Evolutionary conservation across 2,329 filamentous ascomycete genomes (phyloP).

Genomic region (Nannizziopsis arthrosporioides): DNA sequence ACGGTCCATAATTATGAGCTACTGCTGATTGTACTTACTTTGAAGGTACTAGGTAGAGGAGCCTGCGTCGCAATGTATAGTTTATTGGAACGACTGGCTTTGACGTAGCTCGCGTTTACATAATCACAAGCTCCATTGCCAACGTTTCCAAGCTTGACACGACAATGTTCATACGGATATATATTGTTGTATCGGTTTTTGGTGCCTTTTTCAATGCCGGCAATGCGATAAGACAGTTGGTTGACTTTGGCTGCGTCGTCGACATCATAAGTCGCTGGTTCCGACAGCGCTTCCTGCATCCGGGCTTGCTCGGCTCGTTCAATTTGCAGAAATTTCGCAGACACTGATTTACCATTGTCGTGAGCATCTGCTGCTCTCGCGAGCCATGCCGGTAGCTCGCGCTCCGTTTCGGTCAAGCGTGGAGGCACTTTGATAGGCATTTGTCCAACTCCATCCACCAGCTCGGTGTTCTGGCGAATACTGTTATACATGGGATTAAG

Average conservation of each 20-base stretch:
- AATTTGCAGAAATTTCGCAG: constrained; percentile 71
- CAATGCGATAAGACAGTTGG: constrained; percentile 52
- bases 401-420: constrained; percentile 38
- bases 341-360: constrained; percentile 68
- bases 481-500: constrained; percentile 90
- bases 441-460: constrained; percentile 86
- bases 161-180: constrained; percentile 84
- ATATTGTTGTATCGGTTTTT: constrained; percentile 99
- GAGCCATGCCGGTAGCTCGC: constrained; percentile 64
- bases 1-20: constrained; percentile 5
- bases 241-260: constrained; percentile 33
- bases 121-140: constrained; percentile 69
- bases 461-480: constrained; percentile 91
- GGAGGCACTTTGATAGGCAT: constrained; percentile 50
- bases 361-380: constrained; percentile 51
- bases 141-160: constrained; percentile 65
- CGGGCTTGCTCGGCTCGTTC: constrained; percentile 77
- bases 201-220: constrained; percentile 82
- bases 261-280: constrained; percentile 45
- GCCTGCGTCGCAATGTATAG: constrained; percentile 93
- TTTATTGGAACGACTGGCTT: constrained; percentile 71
- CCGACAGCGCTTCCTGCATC: constrained; percentile 73
- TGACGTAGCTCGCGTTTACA: constrained; percentile 83
- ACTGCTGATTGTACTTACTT: constrained; percentile 44
- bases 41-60: constrained; percentile 81